Percentiles rank a stretch among this genome's conserved stretches.
These are phyloP conservation scores for Histomonas meleagridis DNA, from an alignment of 208 protist genomes.

Conservation along the genomic window DNA sequence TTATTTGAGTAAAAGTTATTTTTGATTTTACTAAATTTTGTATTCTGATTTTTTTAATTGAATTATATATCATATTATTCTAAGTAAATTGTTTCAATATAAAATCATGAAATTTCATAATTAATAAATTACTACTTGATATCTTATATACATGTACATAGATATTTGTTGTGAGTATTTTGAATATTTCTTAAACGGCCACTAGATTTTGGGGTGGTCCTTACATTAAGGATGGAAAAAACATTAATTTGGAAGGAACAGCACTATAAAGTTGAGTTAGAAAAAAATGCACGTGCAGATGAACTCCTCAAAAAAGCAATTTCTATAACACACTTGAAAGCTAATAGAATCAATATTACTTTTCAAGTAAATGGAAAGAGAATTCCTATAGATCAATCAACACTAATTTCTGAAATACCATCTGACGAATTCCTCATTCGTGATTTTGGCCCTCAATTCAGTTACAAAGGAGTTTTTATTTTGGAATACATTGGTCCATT, in stretches of 20 bases:
- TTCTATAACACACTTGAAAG: background rate
- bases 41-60: too few relatives aligned
- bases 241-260: background rate
- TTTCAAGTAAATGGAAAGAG: background rate
- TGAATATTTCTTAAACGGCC: too few relatives aligned
- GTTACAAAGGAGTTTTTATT: background rate
- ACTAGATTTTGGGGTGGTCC: too few relatives aligned
- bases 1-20: too few relatives aligned
- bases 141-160: too few relatives aligned
- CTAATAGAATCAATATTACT: background rate
- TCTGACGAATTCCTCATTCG: background rate
- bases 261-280: background rate
- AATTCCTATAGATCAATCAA: background rate
- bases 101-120: too few relatives aligned
- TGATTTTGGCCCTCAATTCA: slow-evolving; percentile 19
- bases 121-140: too few relatives aligned
- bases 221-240: slow-evolving; percentile 5
- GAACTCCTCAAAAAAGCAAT: background rate
- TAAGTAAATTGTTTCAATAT: too few relatives aligned
- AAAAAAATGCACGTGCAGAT: background rate
- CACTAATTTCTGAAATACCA: background rate
- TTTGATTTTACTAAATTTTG: too few relatives aligned
- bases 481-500: background rate
- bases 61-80: too few relatives aligned
- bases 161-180: too few relatives aligned